A percentile compares a stretch with the other conserved stretches of the same genome.
Conservation (phyloP, 257 asterid genomes). For the Forsythia viridissima region DNA sequence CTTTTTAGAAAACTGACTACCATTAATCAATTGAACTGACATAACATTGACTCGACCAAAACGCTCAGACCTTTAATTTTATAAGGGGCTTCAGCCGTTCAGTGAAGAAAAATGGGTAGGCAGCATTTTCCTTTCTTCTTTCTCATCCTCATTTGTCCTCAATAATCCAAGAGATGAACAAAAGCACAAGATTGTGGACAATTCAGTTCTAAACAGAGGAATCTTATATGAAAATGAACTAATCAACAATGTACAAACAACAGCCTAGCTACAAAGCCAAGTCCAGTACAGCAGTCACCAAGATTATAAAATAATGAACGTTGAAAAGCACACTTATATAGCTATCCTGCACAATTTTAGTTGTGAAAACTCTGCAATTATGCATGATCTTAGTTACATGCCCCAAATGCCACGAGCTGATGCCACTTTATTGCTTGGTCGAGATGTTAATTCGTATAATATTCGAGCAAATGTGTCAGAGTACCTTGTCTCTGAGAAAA, state of each 20-base stretch:
- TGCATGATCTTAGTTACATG: conserved; percentile 40
- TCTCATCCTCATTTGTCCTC: background rate
- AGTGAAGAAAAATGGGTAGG: background rate
- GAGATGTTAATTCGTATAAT: conserved; percentile 78
- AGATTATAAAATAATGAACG: background rate
- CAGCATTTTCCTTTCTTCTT: background rate
- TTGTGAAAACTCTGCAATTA: conserved; percentile 1
- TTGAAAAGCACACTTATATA: background rate
- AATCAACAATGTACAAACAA: background rate
- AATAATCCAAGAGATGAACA: background rate
- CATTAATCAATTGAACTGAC: too few relatives aligned
- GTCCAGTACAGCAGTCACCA: background rate
- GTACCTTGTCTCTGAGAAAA: conserved; percentile 72
- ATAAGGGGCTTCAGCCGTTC: background rate
- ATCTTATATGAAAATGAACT: background rate
- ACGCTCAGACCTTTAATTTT: too few relatives aligned
- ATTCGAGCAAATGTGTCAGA: conserved; percentile 88
- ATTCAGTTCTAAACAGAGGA: background rate
- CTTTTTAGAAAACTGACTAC: too few relatives aligned
- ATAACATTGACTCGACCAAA: too few relatives aligned
- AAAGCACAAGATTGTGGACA: background rate
- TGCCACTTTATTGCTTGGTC: conserved; percentile 74
- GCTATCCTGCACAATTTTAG: background rate
- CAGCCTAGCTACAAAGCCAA: background rate
- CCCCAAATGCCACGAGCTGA: conserved; percentile 98